Conservation (phyloP, 305 asterid species). For the Plantago lanceolata region DNA sequence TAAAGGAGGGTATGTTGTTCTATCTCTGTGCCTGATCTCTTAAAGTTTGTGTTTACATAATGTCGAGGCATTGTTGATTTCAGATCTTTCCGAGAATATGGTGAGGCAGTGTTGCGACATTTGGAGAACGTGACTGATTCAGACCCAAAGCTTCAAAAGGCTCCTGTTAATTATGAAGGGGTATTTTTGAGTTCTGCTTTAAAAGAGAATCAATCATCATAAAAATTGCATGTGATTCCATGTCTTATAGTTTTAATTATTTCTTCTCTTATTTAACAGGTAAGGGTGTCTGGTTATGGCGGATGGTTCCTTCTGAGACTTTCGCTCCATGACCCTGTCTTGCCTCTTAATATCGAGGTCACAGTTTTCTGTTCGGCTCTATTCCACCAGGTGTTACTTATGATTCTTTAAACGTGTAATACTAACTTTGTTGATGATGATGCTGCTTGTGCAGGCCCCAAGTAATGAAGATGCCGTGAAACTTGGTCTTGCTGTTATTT, state of each 20-base stretch:
- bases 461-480: slow-evolving; percentile 64
- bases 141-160: slow-evolving; percentile 69
- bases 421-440: not conserved
- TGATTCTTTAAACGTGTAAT: slow-evolving; percentile 13
- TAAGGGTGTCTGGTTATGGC: slow-evolving; percentile 88
- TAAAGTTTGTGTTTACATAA: slow-evolving; percentile 2
- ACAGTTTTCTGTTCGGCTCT: slow-evolving; percentile 5
- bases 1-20: slow-evolving; percentile 68
- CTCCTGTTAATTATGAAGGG: slow-evolving; percentile 94
- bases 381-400: not conserved
- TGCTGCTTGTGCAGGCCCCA: slow-evolving; percentile 49
- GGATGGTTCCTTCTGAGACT: slow-evolving; percentile 98
- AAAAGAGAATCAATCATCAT: slow-evolving; percentile 7
- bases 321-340: slow-evolving; percentile 93
- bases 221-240: not conserved
- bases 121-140: slow-evolving; percentile 44
- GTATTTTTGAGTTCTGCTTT: slow-evolving; percentile 39
- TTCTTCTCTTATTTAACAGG: slow-evolving; percentile 38
- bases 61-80: slow-evolving; percentile 24
- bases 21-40: slow-evolving; percentile 10
- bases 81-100: slow-evolving; percentile 91
- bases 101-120: slow-evolving; percentile 78
- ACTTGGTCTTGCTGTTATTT: slow-evolving; percentile 64
- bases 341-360: slow-evolving; percentile 96
- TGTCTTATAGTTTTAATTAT: slow-evolving; percentile 4